Base-by-base conservation (phyloP, 768 basidiomycete genomes). In the Boletus sp. region DNA sequence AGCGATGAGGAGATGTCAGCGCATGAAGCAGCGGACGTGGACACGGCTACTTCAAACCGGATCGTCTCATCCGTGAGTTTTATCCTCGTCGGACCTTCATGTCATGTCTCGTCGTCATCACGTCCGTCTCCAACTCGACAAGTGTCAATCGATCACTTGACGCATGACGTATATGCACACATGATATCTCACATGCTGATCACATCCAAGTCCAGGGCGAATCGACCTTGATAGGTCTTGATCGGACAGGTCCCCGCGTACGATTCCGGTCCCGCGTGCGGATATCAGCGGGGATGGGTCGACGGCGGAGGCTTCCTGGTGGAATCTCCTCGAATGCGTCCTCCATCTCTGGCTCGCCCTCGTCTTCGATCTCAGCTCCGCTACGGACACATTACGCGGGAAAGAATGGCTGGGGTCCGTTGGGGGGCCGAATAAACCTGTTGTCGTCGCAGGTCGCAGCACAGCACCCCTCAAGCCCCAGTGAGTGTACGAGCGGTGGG, bases 311-410 rank as follows among this genome's bases (percentile, higher is more conserved):
- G 53, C 52, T 45, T 17, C 59, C 66, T n/a, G 66, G 66, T 36
- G 64, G 49, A n/a, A 67, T 54, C 54, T 45, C 56, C 28, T 71
- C 70, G 42, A 56, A 49, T 36, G 52, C 67, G 5, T 75, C 77
- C 18, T 82, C 85, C 35, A 63, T 76, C 20, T 84, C 85, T 7
- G 78, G 80, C 42, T 90, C 90, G 1, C 81, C 80, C 4, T 90
- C 89, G 5, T 92, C 90, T 3, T 91, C 90, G 40, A 87, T 93
- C 59, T 92, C 90, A 39, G 91, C 81, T 1, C 92, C 91, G 17
- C 77, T 93, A 24, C 87, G 84, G 47, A 80, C 83, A 29, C 79
- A 77, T 58, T 72, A 84, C 54, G 78, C 81, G 49, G 78, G 76
- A 40, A 63, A 74, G 57, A 78, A 80, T 3, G 78, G 78, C 2